A percentile compares a stretch with the other conserved stretches of the same genome.
Conservation (phyloP, 2,329 filamentous ascomycete genomes). For the Nemania sp. region DNA sequence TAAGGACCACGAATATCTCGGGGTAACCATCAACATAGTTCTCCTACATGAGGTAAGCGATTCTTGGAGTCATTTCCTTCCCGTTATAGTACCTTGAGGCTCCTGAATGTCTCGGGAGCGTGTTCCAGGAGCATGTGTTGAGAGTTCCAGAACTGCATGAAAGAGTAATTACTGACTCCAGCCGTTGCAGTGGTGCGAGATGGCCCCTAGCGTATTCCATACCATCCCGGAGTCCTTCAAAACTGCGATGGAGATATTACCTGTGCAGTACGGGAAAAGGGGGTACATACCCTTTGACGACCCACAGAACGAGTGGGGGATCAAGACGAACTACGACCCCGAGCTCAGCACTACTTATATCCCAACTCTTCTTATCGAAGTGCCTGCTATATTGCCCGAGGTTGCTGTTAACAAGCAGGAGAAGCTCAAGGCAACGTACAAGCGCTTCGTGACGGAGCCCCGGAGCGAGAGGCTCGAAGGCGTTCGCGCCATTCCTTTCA, state of each 20-base stretch:
- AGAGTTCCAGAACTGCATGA: too few species aligned
- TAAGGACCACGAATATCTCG: neutral
- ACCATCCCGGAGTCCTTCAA: neutral
- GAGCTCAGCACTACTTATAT: constrained; percentile 1
- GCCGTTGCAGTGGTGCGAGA: too few species aligned
- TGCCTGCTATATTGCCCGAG: neutral
- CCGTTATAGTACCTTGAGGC: too few species aligned
- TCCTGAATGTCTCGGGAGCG: too few species aligned
- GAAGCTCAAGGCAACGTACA: neutral
- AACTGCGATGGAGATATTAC: neutral
- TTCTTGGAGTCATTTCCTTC: too few species aligned
- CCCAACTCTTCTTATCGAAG: neutral
- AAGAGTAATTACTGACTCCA: too few species aligned
- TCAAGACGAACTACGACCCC: constrained; percentile 8
- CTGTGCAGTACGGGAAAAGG: neutral
- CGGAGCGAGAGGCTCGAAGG: neutral
- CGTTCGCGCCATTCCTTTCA: neutral
- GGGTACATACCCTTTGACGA: neutral
- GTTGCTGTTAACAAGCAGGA: too few species aligned
- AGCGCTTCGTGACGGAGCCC: neutral
- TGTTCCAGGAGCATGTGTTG: too few species aligned
- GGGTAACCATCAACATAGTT: neutral
- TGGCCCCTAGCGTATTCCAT: neutral
- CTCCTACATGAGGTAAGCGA: constrained; percentile 8
- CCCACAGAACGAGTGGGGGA: neutral